A percentile compares a stretch with the other conserved stretches of the same genome.
Evolutionary conservation across 78 protist species (phyloP).

Genomic region (Salpingoeca rosetta): DNA sequence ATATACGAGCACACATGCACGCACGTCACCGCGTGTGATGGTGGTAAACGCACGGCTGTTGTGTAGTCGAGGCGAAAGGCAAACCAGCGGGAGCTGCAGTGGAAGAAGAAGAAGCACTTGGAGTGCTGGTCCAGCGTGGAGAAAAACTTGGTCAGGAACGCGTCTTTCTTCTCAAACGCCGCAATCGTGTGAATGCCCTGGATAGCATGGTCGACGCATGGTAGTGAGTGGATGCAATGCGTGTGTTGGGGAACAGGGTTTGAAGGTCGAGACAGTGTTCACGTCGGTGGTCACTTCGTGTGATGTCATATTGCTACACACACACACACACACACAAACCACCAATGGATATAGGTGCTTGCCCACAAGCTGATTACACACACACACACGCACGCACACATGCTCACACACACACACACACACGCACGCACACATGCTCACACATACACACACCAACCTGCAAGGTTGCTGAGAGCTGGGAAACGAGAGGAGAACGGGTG

Average conservation of each 20-base stretch:
- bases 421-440: neutral
- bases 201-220: constrained; percentile 28
- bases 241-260: too few species aligned
- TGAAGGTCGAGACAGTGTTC: too few species aligned
- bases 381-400: too few species aligned
- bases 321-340: too few species aligned
- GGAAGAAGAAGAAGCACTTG: constrained; percentile 19
- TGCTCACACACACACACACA: neutral
- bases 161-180: constrained; percentile 17
- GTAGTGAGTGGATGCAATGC: neutral
- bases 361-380: neutral
- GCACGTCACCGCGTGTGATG: too few species aligned
- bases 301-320: too few species aligned
- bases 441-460: neutral
- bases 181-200: constrained; percentile 59
- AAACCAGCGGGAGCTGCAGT: constrained; percentile 33
- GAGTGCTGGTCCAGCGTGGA: neutral
- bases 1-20: too few species aligned
- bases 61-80: constrained; percentile 18
- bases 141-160: neutral
- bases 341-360: too few species aligned
- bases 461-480: constrained; percentile 22
- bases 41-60: too few species aligned
- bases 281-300: too few species aligned
- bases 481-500: constrained; percentile 37